phyloP scores from a whole-genome alignment of 1,284 basidiomycete genomes.

The Golubevia pallescens region DNA sequence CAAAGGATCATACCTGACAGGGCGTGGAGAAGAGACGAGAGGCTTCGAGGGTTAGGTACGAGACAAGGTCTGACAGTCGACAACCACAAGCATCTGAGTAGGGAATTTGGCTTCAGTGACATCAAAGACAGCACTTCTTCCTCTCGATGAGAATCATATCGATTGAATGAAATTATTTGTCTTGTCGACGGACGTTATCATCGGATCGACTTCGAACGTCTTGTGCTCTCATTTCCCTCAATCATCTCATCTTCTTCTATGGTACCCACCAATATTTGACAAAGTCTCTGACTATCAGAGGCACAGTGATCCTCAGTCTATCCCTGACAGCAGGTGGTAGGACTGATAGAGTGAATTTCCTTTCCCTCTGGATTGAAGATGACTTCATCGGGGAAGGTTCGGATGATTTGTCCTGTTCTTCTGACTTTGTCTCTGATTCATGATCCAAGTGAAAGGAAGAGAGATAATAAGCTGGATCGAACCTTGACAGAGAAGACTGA shows the following conservation, averaged over 20 bases:
- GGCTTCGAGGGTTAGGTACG: background rate
- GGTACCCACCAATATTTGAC: conserved; percentile 33
- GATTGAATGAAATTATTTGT: too few species aligned
- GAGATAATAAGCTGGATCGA: conserved; percentile 28
- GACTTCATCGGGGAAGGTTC: conserved; percentile 11
- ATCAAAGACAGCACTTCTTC: background rate
- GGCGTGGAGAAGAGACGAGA: background rate
- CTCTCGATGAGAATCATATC: too few species aligned
- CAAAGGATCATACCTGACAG: conserved; percentile 34
- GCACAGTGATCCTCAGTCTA: conserved; percentile 28
- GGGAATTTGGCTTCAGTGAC: too few species aligned
- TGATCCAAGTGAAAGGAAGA: conserved; percentile 1
- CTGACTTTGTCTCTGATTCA: background rate
- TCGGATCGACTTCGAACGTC: too few species aligned
- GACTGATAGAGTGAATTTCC: conserved; percentile 16
- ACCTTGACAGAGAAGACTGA: background rate
- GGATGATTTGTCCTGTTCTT: conserved; percentile 3
- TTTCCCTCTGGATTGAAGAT: conserved; percentile 12
- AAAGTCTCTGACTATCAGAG: conserved; percentile 43
- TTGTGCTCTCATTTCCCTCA: too few species aligned
- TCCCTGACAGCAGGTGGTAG: conserved; percentile 25
- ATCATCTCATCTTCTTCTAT: background rate
- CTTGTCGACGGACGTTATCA: too few species aligned
- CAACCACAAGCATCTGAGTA: too few species aligned
- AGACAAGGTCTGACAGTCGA: background rate